These are phyloP conservation scores for Fusarium chuoi DNA, from an alignment of 2,329 filamentous ascomycete species.

Conservation along the genomic window DNA sequence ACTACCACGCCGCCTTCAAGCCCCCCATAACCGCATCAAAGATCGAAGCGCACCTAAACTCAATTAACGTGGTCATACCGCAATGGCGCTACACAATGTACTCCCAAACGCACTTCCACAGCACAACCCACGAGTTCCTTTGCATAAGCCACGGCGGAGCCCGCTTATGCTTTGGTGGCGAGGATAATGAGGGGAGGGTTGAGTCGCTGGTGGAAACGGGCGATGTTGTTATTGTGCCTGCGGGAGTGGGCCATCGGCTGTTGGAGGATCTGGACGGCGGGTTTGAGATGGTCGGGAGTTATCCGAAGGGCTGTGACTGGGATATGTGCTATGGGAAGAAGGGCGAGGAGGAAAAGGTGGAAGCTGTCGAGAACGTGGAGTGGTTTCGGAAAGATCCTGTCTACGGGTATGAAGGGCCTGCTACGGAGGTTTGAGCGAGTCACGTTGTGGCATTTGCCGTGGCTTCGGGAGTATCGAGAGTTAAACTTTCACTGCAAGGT, in stretches of 20 bases:
- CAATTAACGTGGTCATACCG: slow-evolving; percentile 65
- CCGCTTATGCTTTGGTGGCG: slow-evolving; percentile 72
- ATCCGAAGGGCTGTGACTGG: slow-evolving; percentile 68
- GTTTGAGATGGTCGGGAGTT: slow-evolving; percentile 75
- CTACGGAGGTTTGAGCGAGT: not conserved
- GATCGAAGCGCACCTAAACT: slow-evolving; percentile 66
- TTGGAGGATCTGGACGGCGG: slow-evolving; percentile 63
- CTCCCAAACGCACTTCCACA: slow-evolving; percentile 72
- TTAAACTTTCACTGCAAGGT: not conserved
- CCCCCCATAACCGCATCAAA: slow-evolving; percentile 54
- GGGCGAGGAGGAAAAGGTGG: slow-evolving; percentile 50
- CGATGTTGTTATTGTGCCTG: slow-evolving; percentile 73
- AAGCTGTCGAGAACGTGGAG: slow-evolving; percentile 3
- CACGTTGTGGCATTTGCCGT: not conserved
- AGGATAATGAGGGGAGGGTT: slow-evolving; percentile 66
- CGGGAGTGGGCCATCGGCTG: slow-evolving; percentile 72
- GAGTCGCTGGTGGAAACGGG: slow-evolving; percentile 66
- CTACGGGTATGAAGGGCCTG: slow-evolving; percentile 28
- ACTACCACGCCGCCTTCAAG: slow-evolving; percentile 71
- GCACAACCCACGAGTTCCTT: slow-evolving; percentile 73
- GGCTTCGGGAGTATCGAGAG: not conserved
- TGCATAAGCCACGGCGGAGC: slow-evolving; percentile 68
- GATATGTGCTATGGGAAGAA: slow-evolving; percentile 77
- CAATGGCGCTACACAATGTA: slow-evolving; percentile 80
- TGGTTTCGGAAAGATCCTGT: slow-evolving; percentile 36